Percentiles rank a stretch among this genome's conserved stretches.
Evolutionary conservation across 2,329 filamentous ascomycete genomes (phyloP).

Genomic region (Cladosporium sp.): DNA sequence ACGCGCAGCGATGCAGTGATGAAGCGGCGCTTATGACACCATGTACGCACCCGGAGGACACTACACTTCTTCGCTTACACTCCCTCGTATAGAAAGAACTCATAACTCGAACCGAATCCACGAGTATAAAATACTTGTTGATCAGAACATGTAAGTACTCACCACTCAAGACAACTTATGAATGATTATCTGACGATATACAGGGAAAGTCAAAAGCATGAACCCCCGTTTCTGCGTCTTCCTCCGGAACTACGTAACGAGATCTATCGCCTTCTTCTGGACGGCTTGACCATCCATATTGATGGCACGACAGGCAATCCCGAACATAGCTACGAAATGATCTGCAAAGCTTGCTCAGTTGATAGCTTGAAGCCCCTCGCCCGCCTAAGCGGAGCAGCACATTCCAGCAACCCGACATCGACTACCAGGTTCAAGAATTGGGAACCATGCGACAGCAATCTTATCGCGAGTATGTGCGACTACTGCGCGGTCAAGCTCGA

Average conservation of each 20-base stretch:
- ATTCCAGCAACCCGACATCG: not conserved
- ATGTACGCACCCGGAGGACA: too few relatives aligned
- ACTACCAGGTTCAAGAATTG: too few relatives aligned
- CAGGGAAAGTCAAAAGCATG: not conserved
- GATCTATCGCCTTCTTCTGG: slow-evolving; percentile 2
- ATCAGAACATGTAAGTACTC: too few relatives aligned
- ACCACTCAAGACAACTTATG: not conserved
- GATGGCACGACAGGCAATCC: not conserved
- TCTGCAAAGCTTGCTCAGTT: not conserved
- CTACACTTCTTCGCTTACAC: too few relatives aligned
- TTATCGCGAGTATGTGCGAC: not conserved
- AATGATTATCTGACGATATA: not conserved
- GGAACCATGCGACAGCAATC: not conserved
- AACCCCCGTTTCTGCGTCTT: slow-evolving; percentile 8
- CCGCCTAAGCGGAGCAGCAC: not conserved
- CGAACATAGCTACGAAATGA: not conserved
- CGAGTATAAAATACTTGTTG: too few relatives aligned
- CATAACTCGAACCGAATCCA: too few relatives aligned
- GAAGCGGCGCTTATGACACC: too few relatives aligned
- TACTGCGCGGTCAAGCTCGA: not conserved
- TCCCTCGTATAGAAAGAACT: too few relatives aligned
- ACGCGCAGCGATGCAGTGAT: too few relatives aligned
- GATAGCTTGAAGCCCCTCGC: not conserved
- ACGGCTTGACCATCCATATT: not conserved
- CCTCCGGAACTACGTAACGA: slow-evolving; percentile 14